Base-by-base conservation (phyloP, 139 green algal species). In the Nannochloris sp. region DNA sequence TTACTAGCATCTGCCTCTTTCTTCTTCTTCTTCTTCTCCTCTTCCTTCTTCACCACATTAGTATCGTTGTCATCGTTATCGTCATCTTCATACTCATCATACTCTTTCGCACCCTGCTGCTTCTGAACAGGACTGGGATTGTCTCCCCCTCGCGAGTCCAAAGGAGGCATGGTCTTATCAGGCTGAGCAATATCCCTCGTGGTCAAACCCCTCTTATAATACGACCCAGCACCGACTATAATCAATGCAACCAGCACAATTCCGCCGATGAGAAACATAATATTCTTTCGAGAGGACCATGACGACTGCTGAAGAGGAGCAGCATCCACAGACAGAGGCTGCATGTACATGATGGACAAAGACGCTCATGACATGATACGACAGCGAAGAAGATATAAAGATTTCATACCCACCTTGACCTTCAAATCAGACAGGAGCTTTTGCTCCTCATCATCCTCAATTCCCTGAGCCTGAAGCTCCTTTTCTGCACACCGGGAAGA, bases 381-480 rank as follows among this genome's bases (percentile, higher is more conserved):
- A 53, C 45, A 20, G 20, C 20, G 20, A 23, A 23, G 20, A 23
- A 23, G 20, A 23, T 23, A 23, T 37, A 17, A 33, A 5, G 14
- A 17, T 2, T 23, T 4, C 10, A 59, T 37, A 45, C 59, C 2
- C 26, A 70, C 68, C 53, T 70, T 70, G 36, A 75, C 62, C 28
- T 63, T 61, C 36, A 70, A 44, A 66, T 75, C 68, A 43, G 51
- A 65, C 50, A 75, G 68, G 33, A 70, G 68, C 16, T 61, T 59
- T 53, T 75, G 68, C 53, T 75, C 68, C 62, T 75, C 68, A 46
- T 75, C 68, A 16, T 70, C 62, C 8, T 70, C n/a, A 16, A 70
- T 70, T 11, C 68, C 68, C 51, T 75, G 68, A 60, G 60, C 56
- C 17, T 65, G 46, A 14, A 75, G 68, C 62, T 75, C 68, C 40